These are phyloP conservation scores for Arthrobotrys iridis DNA, from an alignment of 2,329 filamentous ascomycete genomes.

Conservation along the genomic window DNA sequence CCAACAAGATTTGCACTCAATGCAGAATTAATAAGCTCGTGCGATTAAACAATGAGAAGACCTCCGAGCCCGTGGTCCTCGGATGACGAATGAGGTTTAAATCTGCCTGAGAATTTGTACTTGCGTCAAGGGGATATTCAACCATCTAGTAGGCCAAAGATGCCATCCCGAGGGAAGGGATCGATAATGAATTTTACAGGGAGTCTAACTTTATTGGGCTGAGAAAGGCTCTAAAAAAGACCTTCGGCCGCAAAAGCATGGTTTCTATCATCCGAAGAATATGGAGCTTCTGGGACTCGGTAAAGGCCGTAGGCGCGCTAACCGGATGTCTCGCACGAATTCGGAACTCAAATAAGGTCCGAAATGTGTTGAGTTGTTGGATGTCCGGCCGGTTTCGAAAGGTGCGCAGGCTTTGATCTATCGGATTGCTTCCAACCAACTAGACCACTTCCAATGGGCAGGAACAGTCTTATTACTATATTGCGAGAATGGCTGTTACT, in stretches of 20 bases:
- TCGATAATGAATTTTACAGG: too few species aligned
- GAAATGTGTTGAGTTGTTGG: conserved; percentile 10
- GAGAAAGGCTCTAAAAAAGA: neutral
- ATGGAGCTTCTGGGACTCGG: neutral
- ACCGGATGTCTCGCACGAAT: conserved; percentile 9
- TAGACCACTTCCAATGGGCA: too few species aligned
- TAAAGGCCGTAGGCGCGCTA: conserved; percentile 5
- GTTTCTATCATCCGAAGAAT: neutral
- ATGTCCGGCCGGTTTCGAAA: neutral
- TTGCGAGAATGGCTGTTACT: too few species aligned
- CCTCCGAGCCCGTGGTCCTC: neutral
- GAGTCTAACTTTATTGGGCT: neutral
- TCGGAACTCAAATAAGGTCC: conserved; percentile 18
- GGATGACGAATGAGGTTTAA: neutral
- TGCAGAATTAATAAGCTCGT: neutral
- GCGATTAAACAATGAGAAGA: neutral
- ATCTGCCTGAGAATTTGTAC: neutral
- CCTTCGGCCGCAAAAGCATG: neutral
- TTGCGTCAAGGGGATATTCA: too few species aligned
- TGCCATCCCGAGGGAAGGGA: neutral
- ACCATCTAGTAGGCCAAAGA: too few species aligned
- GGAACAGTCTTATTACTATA: too few species aligned
- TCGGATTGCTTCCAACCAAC: neutral
- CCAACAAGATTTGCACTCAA: neutral
- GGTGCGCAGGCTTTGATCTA: neutral